Base-by-base conservation (phyloP, 805 yeast genomes). In the Starmerella sp. region DNA sequence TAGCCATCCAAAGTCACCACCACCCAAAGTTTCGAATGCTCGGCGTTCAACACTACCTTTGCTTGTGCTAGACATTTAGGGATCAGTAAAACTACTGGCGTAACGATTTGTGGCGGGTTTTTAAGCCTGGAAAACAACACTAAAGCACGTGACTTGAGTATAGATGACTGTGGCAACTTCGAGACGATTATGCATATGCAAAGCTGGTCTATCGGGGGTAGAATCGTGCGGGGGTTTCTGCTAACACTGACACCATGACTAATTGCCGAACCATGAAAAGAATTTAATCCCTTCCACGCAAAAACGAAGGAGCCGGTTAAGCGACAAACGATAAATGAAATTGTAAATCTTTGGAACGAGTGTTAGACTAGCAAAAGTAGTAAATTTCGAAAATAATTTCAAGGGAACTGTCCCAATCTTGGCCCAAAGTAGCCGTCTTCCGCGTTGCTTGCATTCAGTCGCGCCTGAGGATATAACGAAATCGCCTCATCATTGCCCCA, bases 401-500 rank as follows among this genome's bases (percentile, higher is more conserved):
- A 46, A 6, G 56, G 56, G 52, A 54, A 54, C 2, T 44, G 28
- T 0, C 53, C 53, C 42, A 17, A 8, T 34, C 42, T 35, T 5
- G 56, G 56, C 5, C 56, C 56, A 28, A 54, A 54, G 47, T 54
- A 54, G 17, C 54, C 53, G 15, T 11, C 49, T 6, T 13, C 31
- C 10, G 49, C 49, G 5, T 6, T 30, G n/a, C 36, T 30, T 31
- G 49, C 49, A 15, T 49, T 41, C 22, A 22, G 22, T 22, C 22
- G 22, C 22, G 22, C 22, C 22, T 22, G 22, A 22, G 22, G 22
- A 22, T 22, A 22, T 22, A 22, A 22, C 22, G 22, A 22, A 22
- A 22, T 22, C 22, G 22, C 22, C 22, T 22, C 22, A 5, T 54
- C 48, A 34, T 80, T 81, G 1, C 87, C 87, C 87, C 87, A 82